phyloP scores from a whole-genome alignment of 495 filamentous ascomycete species.

The Penicillium samsonianum region DNA sequence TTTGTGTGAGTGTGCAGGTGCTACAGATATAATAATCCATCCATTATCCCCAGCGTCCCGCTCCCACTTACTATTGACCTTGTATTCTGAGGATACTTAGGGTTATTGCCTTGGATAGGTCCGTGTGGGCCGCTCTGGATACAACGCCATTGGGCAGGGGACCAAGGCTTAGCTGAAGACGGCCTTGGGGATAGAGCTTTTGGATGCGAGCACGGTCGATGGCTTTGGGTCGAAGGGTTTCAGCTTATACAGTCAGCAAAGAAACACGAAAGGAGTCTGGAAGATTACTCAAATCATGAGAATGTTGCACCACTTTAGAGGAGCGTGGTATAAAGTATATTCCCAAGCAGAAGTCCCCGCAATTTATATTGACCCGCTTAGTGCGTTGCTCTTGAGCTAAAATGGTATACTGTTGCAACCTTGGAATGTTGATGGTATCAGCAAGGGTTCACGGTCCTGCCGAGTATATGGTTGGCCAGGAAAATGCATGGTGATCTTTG shows the following conservation, averaged over 20 bases:
- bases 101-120: neutral
- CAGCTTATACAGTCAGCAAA: conserved; percentile 18
- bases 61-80: neutral
- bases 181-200: neutral
- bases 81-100: neutral
- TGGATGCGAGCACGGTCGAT: neutral
- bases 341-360: neutral
- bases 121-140: too few relatives aligned
- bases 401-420: neutral
- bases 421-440: neutral
- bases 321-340: neutral
- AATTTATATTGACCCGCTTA: conserved; percentile 6
- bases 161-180: neutral
- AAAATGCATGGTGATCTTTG: neutral
- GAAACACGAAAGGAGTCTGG: conserved; percentile 1
- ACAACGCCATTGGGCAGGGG: neutral
- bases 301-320: conserved; percentile 3
- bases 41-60: neutral
- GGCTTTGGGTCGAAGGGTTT: neutral
- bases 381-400: conserved; percentile 15
- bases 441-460: neutral
- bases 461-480: neutral
- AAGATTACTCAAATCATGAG: too few relatives aligned
- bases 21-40: neutral
- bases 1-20: neutral